Evolutionary conservation across 129 eudicot species (phyloP).

Genomic region (Mikania micrantha): DNA sequence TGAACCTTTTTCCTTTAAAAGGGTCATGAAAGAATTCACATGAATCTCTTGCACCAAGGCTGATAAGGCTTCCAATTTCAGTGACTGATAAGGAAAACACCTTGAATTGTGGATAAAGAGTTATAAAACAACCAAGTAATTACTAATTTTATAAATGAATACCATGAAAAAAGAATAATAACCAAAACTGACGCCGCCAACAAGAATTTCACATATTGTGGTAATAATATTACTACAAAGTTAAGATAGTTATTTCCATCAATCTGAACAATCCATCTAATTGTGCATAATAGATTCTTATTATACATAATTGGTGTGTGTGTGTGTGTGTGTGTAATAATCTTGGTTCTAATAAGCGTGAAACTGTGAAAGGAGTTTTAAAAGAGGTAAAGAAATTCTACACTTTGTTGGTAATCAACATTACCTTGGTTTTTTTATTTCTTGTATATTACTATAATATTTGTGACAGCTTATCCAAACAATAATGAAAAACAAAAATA

Average conservation of each 20-base stretch:
- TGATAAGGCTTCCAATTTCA: slow-evolving; percentile 77
- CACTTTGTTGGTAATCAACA: too few species aligned
- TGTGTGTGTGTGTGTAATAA: too few species aligned
- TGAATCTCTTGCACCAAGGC: slow-evolving; percentile 75
- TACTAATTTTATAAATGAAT: background rate
- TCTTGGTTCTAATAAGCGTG: too few species aligned
- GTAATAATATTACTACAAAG: background rate
- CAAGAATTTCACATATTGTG: background rate
- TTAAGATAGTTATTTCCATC: background rate
- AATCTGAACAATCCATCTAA: background rate
- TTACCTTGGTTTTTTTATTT: too few species aligned
- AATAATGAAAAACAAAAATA: too few species aligned
- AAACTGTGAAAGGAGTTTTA: too few species aligned
- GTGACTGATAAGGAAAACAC: slow-evolving; percentile 72
- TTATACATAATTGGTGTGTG: background rate
- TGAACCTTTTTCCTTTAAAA: slow-evolving; percentile 65
- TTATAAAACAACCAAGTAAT: background rate
- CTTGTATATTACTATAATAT: too few species aligned
- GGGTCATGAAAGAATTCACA: slow-evolving; percentile 98
- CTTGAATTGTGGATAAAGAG: slow-evolving; percentile 26
- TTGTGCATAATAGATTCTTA: background rate
- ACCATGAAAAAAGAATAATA: background rate
- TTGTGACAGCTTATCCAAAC: too few species aligned
- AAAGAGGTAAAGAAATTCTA: too few species aligned
- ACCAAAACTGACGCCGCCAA: background rate